Percentiles rank a stretch among this genome's conserved stretches.
phyloP scores from a whole-genome alignment of 306 rosid genomes.

The Prunus mongolica region DNA sequence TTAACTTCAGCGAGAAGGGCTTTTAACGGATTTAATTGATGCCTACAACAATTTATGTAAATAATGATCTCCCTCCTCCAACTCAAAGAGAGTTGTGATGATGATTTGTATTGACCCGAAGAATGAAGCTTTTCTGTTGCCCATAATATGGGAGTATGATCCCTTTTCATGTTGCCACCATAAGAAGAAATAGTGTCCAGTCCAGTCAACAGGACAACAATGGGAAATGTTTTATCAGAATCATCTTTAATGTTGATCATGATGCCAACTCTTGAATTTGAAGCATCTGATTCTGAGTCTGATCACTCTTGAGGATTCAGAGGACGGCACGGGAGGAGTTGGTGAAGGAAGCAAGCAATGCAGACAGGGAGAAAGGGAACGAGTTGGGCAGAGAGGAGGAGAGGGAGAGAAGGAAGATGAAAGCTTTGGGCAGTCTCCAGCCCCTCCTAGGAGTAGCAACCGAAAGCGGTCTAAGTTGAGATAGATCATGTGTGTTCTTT shows the following conservation, averaged over 20 bases:
- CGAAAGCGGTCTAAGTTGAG: slow-evolving; percentile 63
- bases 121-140: slow-evolving; percentile 79
- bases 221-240: slow-evolving; percentile 50
- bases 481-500: slow-evolving; percentile 21
- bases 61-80: no score
- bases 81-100: neutral
- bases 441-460: slow-evolving; percentile 38
- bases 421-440: slow-evolving; percentile 76
- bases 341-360: slow-evolving; percentile 95
- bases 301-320: slow-evolving; percentile 53
- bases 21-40: no score
- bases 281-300: slow-evolving; percentile 88
- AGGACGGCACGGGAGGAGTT: slow-evolving; percentile 86
- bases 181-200: slow-evolving; percentile 53
- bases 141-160: slow-evolving; percentile 87
- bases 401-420: slow-evolving; percentile 77
- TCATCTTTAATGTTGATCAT: slow-evolving; percentile 74
- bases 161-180: slow-evolving; percentile 86
- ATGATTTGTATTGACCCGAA: slow-evolving; percentile 92
- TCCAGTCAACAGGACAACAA: slow-evolving; percentile 62
- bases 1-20: no score
- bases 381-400: slow-evolving; percentile 92
- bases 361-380: slow-evolving; percentile 82
- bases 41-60: no score
- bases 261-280: slow-evolving; percentile 80